Base-by-base conservation (phyloP, 805 yeast genomes). In the Saturnispora mendoncae region DNA sequence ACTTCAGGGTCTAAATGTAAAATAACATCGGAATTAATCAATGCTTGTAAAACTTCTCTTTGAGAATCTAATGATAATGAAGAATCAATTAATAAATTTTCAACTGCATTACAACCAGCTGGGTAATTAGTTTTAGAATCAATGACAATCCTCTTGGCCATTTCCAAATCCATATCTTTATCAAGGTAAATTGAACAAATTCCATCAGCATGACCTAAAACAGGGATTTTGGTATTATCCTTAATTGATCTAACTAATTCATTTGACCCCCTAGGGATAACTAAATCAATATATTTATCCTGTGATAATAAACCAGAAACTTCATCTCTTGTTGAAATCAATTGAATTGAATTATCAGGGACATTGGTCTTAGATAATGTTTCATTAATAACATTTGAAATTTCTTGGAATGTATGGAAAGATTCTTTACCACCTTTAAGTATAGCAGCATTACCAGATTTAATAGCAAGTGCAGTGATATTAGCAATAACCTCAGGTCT, bases 401-500 rank as follows among this genome's bases (percentile, higher is more conserved):
- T 80, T 28, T 79, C 81, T 50, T 78, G 73, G 61, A 92, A 94
- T 1, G 97, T 85, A 57, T 85, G 73, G 23, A 74, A 64, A 6
- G 94, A 82, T 62, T 92, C 99, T 60, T 87, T 90, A 45, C 99
- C 99, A 51, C 99, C 98, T 64, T 92, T 92, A 56, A 92, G 71
- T 43, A 92, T 92, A 38, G 97, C 98, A 7, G 97, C 84, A 58
- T 92, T 92, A 36, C 97, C 97, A 2, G 96, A 86, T 61, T 94
- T 92, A 58, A 92, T 80, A 15, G 97, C 95, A 53, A 92, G 69
- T 0, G 98, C 92, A 12, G 96, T 82, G 55, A 92, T 92, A 58
- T 92, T 94, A 41, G 98, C 98, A 66, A 92, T 92, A 9, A 92
- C 98, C 60, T 92, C 99, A 29, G 99, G 99, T 55, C 99, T 75